Percentiles rank a stretch among this genome's conserved stretches.
These are phyloP conservation scores for Verticillium longisporum DNA, from an alignment of 2,329 filamentous ascomycete species.

Conservation along the genomic window DNA sequence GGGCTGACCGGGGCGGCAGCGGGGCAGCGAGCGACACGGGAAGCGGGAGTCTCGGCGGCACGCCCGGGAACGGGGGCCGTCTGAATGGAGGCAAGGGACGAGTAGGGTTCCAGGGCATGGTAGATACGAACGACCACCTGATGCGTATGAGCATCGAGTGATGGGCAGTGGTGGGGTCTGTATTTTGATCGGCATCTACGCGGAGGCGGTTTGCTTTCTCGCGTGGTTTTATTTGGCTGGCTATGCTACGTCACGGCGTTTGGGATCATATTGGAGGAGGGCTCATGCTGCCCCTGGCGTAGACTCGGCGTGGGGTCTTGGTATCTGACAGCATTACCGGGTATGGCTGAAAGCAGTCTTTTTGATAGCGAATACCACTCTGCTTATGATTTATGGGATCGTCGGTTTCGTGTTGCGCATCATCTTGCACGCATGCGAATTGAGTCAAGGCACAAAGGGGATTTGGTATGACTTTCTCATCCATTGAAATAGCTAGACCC, in stretches of 20 bases:
- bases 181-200: background rate
- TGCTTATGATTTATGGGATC: background rate
- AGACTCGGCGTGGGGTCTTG: background rate
- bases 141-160: slow-evolving; percentile 98
- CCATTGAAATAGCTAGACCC: background rate
- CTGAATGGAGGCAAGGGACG: slow-evolving; percentile 49
- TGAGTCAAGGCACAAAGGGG: too few species aligned
- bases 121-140: slow-evolving; percentile 86
- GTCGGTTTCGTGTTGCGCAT: background rate
- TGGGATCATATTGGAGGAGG: background rate
- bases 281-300: background rate
- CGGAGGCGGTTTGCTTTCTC: background rate
- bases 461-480: too few species aligned
- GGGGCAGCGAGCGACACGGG: slow-evolving; percentile 45
- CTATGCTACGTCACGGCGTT: background rate
- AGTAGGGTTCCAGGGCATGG: slow-evolving; percentile 86
- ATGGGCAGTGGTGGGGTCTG: background rate
- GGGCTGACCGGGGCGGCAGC: slow-evolving; percentile 37
- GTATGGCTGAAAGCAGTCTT: background rate
- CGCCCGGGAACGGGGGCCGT: slow-evolving; percentile 29
- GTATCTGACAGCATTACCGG: background rate
- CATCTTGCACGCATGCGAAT: background rate
- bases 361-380: background rate
- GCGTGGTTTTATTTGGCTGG: background rate
- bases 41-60: slow-evolving; percentile 24